A percentile compares a stretch with the other conserved stretches of the same genome.
phyloP scores from a whole-genome alignment of 495 filamentous ascomycete genomes.

The Parachaetomium inaequale region DNA sequence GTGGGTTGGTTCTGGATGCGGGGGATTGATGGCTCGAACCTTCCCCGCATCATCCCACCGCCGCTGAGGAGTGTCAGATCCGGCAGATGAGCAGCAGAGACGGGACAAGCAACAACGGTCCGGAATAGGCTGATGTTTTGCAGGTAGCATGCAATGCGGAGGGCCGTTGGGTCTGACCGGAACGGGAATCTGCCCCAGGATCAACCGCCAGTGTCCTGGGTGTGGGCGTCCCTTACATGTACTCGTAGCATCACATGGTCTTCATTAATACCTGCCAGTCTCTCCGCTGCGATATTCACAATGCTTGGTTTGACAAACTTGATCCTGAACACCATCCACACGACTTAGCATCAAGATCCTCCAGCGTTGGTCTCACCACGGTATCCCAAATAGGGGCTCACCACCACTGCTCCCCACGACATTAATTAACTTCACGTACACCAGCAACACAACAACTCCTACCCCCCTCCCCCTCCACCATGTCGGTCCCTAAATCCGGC shows the following conservation, averaged over 20 bases:
- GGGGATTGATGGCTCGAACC: background rate
- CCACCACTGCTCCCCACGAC: background rate
- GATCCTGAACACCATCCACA: background rate
- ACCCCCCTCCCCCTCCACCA: background rate
- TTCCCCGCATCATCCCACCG: slow-evolving; percentile 8
- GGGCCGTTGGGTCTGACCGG: background rate
- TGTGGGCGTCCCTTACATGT: background rate
- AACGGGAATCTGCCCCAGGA: background rate
- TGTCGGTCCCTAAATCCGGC: slow-evolving; percentile 40
- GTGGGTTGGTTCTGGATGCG: background rate
- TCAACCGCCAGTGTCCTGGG: background rate
- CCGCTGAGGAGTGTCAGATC: background rate
- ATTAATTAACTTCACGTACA: no score
- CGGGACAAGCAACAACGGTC: background rate
- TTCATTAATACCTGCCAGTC: background rate
- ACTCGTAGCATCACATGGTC: background rate
- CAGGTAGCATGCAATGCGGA: background rate
- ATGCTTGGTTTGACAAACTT: background rate
- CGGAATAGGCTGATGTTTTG: slow-evolving; percentile 13
- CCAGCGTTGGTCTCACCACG: background rate
- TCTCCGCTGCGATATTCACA: background rate
- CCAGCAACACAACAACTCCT: no score
- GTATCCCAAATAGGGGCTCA: background rate
- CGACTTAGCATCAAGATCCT: background rate
- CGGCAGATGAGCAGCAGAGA: slow-evolving; percentile 18